Percentiles rank a stretch among this genome's conserved stretches.
phyloP scores from a whole-genome alignment of 1,284 basidiomycete species.

The Ceratobasidium sp. region DNA sequence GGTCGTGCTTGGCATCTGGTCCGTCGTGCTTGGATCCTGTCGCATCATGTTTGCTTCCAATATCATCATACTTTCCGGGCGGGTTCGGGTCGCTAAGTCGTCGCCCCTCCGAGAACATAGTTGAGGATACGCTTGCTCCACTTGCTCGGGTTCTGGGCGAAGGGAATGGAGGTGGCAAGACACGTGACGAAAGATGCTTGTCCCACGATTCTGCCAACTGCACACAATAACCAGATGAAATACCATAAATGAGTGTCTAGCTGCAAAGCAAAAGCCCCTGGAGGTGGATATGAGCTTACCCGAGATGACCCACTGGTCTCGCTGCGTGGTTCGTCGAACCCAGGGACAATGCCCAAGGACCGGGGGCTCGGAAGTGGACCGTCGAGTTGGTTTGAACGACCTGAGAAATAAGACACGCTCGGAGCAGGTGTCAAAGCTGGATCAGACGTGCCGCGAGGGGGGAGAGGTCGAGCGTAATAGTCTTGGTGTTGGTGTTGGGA shows the following conservation, averaged over 20 bases:
- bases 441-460: conserved; percentile 24
- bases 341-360: conserved; percentile 24
- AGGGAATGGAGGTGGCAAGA: conserved; percentile 28
- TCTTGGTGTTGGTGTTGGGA: conserved; percentile 12
- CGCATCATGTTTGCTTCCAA: background rate
- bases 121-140: conserved; percentile 18
- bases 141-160: conserved; percentile 21
- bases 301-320: conserved; percentile 9
- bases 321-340: conserved; percentile 18
- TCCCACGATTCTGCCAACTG: conserved; percentile 29
- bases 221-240: background rate
- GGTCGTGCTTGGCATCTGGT: background rate
- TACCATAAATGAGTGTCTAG: background rate
- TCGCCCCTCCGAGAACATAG: conserved; percentile 22
- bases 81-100: conserved; percentile 20
- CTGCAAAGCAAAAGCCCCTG: background rate
- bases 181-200: conserved; percentile 19
- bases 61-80: conserved; percentile 15
- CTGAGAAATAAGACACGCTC: background rate
- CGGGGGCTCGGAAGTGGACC: conserved; percentile 26
- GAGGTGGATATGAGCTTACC: conserved; percentile 1
- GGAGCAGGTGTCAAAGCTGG: background rate
- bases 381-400: conserved; percentile 3
- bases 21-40: conserved; percentile 1
- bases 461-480: conserved; percentile 23